phyloP scores from a whole-genome alignment of 2,329 filamentous ascomycete species.

The Aspergillus sp. region DNA sequence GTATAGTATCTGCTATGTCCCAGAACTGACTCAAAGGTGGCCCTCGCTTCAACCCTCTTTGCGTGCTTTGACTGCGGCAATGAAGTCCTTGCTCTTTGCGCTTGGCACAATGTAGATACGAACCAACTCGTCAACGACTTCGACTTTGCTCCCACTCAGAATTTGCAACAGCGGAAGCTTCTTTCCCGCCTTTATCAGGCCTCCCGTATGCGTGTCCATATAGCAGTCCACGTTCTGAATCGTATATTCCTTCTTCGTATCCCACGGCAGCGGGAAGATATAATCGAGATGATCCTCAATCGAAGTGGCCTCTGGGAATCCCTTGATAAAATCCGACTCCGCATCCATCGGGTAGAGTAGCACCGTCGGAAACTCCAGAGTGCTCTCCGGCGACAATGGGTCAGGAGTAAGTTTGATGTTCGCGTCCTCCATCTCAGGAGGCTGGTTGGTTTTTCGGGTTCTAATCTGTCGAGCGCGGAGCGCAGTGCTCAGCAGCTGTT shows the following conservation, averaged over 20 bases:
- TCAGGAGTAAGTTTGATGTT: conserved; percentile 68
- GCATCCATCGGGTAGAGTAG: conserved; percentile 80
- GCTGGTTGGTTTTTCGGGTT: conserved; percentile 64
- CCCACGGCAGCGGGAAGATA: conserved; percentile 88
- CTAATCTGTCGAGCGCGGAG: conserved; percentile 69
- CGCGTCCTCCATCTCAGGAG: conserved; percentile 88
- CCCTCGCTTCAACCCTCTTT: conserved; percentile 42
- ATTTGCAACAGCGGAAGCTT: conserved; percentile 76
- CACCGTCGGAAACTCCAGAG: conserved; percentile 73
- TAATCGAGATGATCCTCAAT: conserved; percentile 78
- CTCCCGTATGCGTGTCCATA: conserved; percentile 77
- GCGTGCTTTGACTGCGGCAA: conserved; percentile 79
- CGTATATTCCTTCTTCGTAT: conserved; percentile 66
- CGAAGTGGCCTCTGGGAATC: conserved; percentile 73
- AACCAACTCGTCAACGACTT: conserved; percentile 83
- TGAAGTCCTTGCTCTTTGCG: conserved; percentile 68
- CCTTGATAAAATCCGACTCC: conserved; percentile 89
- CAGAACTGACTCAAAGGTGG: neutral
- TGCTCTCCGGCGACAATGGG: conserved; percentile 69
- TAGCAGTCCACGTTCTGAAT: conserved; percentile 74
- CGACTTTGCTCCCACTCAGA: conserved; percentile 72
- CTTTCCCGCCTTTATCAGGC: conserved; percentile 85
- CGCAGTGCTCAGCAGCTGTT: conserved; percentile 63
- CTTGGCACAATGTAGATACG: conserved; percentile 80
- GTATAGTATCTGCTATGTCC: neutral